Base-by-base conservation (phyloP, 345 rosid genomes). In the Lumnitzera racemosa region DNA sequence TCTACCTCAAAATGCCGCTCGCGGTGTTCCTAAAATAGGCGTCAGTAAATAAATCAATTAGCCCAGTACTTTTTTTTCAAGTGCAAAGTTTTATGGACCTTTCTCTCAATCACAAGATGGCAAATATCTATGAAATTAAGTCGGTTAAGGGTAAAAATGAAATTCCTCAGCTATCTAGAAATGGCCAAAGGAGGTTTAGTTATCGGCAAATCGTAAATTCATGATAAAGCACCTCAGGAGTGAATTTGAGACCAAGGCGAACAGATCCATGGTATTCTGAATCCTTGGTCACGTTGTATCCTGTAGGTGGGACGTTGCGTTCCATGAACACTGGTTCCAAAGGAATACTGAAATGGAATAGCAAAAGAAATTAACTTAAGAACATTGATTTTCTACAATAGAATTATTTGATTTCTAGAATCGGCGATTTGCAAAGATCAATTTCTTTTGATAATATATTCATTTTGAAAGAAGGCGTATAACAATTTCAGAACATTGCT, bases 271-370 rank as follows among this genome's bases (percentile, higher is more conserved):
- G 36, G 59, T 54, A 88, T 60, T 77, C 85, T 67, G 63, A 64
- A 24, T 91, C 80, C 75, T 81, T 91, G 12, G 85, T 88, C 49
- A 91, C 90, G 53, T 75, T 86, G 87, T 86, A 86, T 6, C 87
- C 66, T 6, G 77, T 59, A 15, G 89, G 76, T 11, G 85, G 85
- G 20, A 84, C 51, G 27, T 41, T 75, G 61, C 95, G 90, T 61
- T 83, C 81, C 58, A 49, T 14, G 27, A 91, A 86, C 15, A 88
- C 80, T 0, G 96, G 65, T 57, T 74, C 85, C 62, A 91, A 59
- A 1, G 83, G 75, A 70, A 91, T 76, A 41, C 98, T 91, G 67
- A 68, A 20, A 76, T 47, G 36, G 29, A 72, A 46, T 43, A 15
- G 20, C 13, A 57, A 17, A 31, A 48, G 4, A 53, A 46, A 49